A percentile compares a stretch with the other conserved stretches of the same genome.
Evolutionary conservation across 129 eudicot genomes (phyloP).

Genomic region (Mikania micrantha): DNA sequence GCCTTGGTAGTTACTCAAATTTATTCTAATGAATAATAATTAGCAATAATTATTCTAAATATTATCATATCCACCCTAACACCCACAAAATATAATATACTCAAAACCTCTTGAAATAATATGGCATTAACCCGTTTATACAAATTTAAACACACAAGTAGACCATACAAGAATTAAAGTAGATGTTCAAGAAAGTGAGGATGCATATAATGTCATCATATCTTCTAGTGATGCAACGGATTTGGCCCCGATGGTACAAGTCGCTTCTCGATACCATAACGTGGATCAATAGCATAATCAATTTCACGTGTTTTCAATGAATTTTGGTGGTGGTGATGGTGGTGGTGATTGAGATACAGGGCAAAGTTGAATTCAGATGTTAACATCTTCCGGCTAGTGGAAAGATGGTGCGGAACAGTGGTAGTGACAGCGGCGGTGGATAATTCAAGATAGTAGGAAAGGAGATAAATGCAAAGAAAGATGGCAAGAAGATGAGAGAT

Average conservation of each 20-base stretch:
- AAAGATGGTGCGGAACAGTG: background rate
- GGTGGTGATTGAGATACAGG: constrained; percentile 17
- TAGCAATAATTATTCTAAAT: constrained; percentile 4
- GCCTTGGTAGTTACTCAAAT: constrained; percentile 28
- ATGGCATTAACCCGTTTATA: constrained; percentile 14
- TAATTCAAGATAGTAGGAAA: constrained; percentile 1
- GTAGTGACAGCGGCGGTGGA: background rate
- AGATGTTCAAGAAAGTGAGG: constrained; percentile 18
- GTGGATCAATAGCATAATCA: constrained; percentile 21
- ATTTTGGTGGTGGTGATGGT: background rate
- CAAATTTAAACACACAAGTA: constrained; percentile 18
- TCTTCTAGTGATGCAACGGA: constrained; percentile 33
- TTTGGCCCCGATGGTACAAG: constrained; percentile 31
- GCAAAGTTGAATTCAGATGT: constrained; percentile 17
- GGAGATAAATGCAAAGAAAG: constrained; percentile 15
- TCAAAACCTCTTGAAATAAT: background rate
- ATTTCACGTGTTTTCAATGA: background rate
- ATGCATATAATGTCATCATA: background rate
- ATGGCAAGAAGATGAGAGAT: constrained; percentile 11
- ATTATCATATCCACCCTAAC: background rate
- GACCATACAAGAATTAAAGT: constrained; percentile 14
- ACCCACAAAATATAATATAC: constrained; percentile 8
- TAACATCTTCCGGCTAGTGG: constrained; percentile 18
- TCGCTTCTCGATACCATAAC: constrained; percentile 25
- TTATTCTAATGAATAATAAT: constrained; percentile 6